A percentile compares a stretch with the other conserved stretches of the same genome.
Conservation (phyloP, 106 monocot species). For the Triglochin maritima region DNA sequence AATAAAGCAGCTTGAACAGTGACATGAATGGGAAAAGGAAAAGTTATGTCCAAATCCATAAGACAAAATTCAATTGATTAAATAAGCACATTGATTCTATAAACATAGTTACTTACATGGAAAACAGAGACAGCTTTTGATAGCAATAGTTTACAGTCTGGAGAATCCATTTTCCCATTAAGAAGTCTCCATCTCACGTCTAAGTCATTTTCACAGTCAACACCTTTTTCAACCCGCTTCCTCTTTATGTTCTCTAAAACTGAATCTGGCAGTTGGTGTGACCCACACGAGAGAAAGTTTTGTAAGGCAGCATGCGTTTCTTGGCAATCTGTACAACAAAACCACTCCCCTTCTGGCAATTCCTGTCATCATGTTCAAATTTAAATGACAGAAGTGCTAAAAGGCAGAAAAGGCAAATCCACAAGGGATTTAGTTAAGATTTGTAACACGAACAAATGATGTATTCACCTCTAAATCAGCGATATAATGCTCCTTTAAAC, state of each 20-base stretch:
- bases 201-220: conserved; percentile 14
- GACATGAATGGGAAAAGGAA: too few relatives aligned
- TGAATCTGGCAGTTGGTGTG: conserved; percentile 26
- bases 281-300: conserved; percentile 36
- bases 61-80: too few relatives aligned
- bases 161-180: conserved; percentile 49
- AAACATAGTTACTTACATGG: conserved; percentile 42
- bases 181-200: conserved; percentile 85
- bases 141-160: conserved; percentile 50
- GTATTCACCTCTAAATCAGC: conserved; percentile 60
- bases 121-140: conserved; percentile 77
- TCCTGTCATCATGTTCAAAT: conserved; percentile 37
- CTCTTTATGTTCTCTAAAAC: conserved; percentile 49
- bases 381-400: not conserved
- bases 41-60: too few relatives aligned
- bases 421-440: too few relatives aligned
- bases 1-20: too few relatives aligned
- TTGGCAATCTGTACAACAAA: conserved; percentile 60
- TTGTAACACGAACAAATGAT: not conserved
- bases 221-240: conserved; percentile 42
- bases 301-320: conserved; percentile 51
- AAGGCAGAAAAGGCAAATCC: too few relatives aligned
- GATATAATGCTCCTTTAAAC: conserved; percentile 76
- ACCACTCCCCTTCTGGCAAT: conserved; percentile 81
- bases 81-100: too few relatives aligned